A percentile compares a stretch with the other conserved stretches of the same genome.
These are phyloP conservation scores for Glebionis coronaria DNA, from an alignment of 129 eudicot genomes.

Conservation along the genomic window DNA sequence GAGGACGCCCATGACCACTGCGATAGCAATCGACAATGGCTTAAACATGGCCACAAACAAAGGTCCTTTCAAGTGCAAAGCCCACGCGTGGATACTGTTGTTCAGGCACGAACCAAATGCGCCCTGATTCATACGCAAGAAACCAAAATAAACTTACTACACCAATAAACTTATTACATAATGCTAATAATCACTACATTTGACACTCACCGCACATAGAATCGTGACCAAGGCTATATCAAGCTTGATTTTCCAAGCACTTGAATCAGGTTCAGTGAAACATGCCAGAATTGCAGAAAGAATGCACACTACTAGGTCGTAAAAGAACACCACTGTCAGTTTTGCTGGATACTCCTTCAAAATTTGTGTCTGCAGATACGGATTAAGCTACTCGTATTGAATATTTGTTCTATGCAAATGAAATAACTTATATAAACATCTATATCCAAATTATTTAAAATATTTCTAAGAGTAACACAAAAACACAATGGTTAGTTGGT, in stretches of 20 bases:
- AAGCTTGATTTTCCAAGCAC: slow-evolving; percentile 60
- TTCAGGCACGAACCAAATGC: slow-evolving; percentile 53
- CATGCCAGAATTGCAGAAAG: slow-evolving; percentile 54
- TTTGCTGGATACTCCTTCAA: slow-evolving; percentile 92
- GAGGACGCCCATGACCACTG: slow-evolving; percentile 74
- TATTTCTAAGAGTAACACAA: not conserved
- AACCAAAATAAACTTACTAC: not conserved
- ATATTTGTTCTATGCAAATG: not conserved
- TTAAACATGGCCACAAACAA: slow-evolving; percentile 80
- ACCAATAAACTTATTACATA: not conserved
- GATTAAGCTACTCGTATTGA: not conserved
- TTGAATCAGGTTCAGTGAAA: slow-evolving; percentile 54
- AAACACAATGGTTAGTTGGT: not conserved
- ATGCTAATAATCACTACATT: not conserved
- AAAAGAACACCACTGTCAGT: slow-evolving; percentile 75
- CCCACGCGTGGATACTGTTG: slow-evolving; percentile 68
- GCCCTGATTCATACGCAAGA: slow-evolving; percentile 39
- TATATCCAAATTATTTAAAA: not conserved
- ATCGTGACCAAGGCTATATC: slow-evolving; percentile 68
- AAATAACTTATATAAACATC: not conserved
- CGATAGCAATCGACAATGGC: slow-evolving; percentile 75
- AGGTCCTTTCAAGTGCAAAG: slow-evolving; percentile 60
- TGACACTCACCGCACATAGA: slow-evolving; percentile 61
- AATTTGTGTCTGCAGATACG: slow-evolving; percentile 52
- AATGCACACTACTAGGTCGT: slow-evolving; percentile 62